phyloP scores from a whole-genome alignment of 2,329 filamentous ascomycete species.

The Diaporthe caulivora region DNA sequence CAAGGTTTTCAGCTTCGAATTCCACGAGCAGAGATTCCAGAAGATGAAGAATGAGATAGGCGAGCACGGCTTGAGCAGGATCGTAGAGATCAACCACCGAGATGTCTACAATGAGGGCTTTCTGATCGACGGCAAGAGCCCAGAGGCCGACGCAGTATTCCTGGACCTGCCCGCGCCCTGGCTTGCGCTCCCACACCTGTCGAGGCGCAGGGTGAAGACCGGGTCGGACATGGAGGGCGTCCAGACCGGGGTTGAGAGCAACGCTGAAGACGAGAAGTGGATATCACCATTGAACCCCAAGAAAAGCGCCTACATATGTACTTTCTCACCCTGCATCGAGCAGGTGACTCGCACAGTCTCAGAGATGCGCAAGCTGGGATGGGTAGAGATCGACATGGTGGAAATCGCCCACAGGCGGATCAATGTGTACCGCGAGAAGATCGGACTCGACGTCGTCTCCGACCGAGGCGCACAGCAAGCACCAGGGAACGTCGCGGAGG shows the following conservation, averaged over 20 bases:
- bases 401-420: conserved; percentile 85
- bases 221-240: conserved; percentile 42
- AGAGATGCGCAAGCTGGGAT: conserved; percentile 82
- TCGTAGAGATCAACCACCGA: conserved; percentile 81
- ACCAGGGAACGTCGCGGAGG: conserved; percentile 83
- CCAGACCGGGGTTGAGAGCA: conserved; percentile 37
- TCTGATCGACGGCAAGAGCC: conserved; percentile 69
- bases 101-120: conserved; percentile 86
- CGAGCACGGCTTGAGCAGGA: conserved; percentile 73
- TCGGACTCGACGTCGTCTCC: conserved; percentile 74
- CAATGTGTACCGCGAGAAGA: conserved; percentile 84
- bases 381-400: conserved; percentile 94
- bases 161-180: conserved; percentile 86
- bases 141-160: conserved; percentile 78
- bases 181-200: conserved; percentile 82
- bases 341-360: conserved; percentile 91
- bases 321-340: conserved; percentile 97
- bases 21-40: conserved; percentile 78
- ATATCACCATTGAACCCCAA: conserved; percentile 77
- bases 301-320: conserved; percentile 84
- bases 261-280: conserved; percentile 52
- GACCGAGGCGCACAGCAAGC: conserved; percentile 80
- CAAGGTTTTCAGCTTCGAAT: conserved; percentile 86
- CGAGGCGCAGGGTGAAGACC: conserved; percentile 60
- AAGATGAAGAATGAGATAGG: conserved; percentile 77